Conservation (phyloP, 352 stramenopile species). For the Peronospora farinosa region DNA sequence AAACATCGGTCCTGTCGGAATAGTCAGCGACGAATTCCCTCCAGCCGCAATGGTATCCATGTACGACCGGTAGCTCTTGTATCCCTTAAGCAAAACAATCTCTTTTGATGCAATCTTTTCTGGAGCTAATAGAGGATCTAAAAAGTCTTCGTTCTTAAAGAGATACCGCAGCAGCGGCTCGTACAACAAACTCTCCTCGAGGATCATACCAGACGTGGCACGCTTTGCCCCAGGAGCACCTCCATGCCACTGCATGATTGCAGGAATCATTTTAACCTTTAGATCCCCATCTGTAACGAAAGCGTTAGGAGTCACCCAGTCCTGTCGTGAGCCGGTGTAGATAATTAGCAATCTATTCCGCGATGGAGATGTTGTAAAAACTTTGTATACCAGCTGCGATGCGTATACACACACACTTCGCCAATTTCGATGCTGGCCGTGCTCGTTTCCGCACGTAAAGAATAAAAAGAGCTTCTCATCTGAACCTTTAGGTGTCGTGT, state of each 20-base stretch:
- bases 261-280: constrained; percentile 57
- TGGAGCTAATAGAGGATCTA: constrained; percentile 34
- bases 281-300: constrained; percentile 62
- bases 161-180: constrained; percentile 61
- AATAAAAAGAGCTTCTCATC: constrained; percentile 60
- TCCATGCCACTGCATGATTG: constrained; percentile 60
- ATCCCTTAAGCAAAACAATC: constrained; percentile 39
- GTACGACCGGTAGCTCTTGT: constrained; percentile 36
- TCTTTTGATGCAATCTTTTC: constrained; percentile 43
- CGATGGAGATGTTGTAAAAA: constrained; percentile 47
- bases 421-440: constrained; percentile 42
- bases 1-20: constrained; percentile 40
- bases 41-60: constrained; percentile 34
- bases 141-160: constrained; percentile 55
- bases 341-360: constrained; percentile 51
- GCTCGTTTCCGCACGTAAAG: constrained; percentile 58
- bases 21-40: constrained; percentile 17
- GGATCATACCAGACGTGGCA: constrained; percentile 54
- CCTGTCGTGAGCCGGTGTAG: constrained; percentile 45
- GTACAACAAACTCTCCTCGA: constrained; percentile 46
- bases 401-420: constrained; percentile 39
- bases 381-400: constrained; percentile 40
- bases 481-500: constrained; percentile 20
- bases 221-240: constrained; percentile 32
- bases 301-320: constrained; percentile 49